Evolutionary conservation across 140 eudicot species (phyloP).

Genomic region (Bidens hawaiensis): DNA sequence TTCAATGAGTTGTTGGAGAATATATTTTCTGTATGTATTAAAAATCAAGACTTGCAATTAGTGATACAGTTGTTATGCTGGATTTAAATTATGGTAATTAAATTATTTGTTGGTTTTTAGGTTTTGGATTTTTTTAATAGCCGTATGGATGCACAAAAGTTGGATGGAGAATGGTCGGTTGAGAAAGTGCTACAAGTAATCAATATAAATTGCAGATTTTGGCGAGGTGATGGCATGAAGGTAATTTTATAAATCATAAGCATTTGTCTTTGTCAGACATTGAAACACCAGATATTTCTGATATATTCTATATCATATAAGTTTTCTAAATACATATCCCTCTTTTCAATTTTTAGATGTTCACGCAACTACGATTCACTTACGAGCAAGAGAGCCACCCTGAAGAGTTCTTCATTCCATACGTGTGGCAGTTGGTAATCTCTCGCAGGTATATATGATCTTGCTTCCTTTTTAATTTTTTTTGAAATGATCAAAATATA

Average conservation of each 20-base stretch:
- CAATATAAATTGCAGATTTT: conserved; percentile 67
- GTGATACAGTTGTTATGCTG: conserved; percentile 9
- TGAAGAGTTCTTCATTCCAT: conserved; percentile 94
- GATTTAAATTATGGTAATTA: conserved; percentile 9
- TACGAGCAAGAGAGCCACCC: conserved; percentile 99
- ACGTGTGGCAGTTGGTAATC: conserved; percentile 88
- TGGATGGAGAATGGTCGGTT: conserved; percentile 92
- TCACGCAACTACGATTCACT: conserved; percentile 75
- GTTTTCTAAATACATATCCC: neutral
- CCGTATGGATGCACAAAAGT: conserved; percentile 87
- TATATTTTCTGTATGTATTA: conserved; percentile 70
- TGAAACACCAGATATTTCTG: neutral
- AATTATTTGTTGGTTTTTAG: conserved; percentile 31
- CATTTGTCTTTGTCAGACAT: neutral
- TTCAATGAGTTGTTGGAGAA: conserved; percentile 92
- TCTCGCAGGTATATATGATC: conserved; percentile 57
- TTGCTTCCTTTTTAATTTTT: neutral
- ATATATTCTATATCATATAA: neutral
- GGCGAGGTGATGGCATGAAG: conserved; percentile 99
- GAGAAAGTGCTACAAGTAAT: conserved; percentile 90
- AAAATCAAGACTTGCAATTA: neutral
- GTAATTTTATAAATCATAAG: too few species aligned
- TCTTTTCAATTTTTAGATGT: conserved; percentile 51
- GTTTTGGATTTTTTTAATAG: conserved; percentile 83
- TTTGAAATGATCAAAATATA: conserved; percentile 13